Percentiles rank a stretch among this genome's conserved stretches.
These are phyloP conservation scores for Thielaviopsis populi DNA, from an alignment of 2,329 filamentous ascomycete genomes.

Conservation along the genomic window DNA sequence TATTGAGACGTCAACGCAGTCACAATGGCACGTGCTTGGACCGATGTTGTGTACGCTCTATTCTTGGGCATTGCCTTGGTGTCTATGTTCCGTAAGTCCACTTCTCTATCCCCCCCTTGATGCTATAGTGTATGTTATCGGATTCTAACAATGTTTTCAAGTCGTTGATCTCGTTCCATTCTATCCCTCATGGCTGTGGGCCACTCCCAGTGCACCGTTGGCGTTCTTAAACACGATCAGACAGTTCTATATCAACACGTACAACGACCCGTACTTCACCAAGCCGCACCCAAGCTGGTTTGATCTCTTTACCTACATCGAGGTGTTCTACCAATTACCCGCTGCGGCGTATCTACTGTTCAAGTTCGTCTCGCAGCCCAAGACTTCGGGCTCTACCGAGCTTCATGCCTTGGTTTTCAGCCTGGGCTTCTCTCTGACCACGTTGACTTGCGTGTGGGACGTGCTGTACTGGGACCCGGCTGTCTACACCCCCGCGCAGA, in stretches of 20 bases:
- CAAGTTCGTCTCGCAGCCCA: conserved; percentile 23
- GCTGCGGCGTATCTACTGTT: conserved; percentile 33
- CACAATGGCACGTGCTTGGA: conserved; percentile 3
- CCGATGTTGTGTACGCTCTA: conserved; percentile 3
- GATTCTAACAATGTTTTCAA: conserved; percentile 20
- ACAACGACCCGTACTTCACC: conserved; percentile 37
- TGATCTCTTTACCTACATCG: conserved; percentile 34
- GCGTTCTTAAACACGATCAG: conserved; percentile 34
- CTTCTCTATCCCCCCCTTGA: background rate
- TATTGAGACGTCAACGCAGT: too few relatives aligned
- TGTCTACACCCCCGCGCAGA: conserved; percentile 31
- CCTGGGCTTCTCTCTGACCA: conserved; percentile 36
- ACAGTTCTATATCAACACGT: conserved; percentile 31
- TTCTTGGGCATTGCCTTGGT: conserved; percentile 14
- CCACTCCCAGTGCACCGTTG: conserved; percentile 29
- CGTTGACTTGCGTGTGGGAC: conserved; percentile 37
- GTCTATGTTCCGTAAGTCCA: conserved; percentile 19
- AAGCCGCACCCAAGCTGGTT: conserved; percentile 34
- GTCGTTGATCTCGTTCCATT: conserved; percentile 40
- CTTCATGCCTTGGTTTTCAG: conserved; percentile 37
- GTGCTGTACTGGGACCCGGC: conserved; percentile 34
- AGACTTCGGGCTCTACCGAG: conserved; percentile 27
- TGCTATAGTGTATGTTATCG: background rate
- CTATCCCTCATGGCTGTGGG: conserved; percentile 35
- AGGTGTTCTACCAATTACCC: conserved; percentile 37